These are phyloP conservation scores for Trichoderma orchidacearum DNA, from an alignment of 495 filamentous ascomycete species.

Conservation along the genomic window DNA sequence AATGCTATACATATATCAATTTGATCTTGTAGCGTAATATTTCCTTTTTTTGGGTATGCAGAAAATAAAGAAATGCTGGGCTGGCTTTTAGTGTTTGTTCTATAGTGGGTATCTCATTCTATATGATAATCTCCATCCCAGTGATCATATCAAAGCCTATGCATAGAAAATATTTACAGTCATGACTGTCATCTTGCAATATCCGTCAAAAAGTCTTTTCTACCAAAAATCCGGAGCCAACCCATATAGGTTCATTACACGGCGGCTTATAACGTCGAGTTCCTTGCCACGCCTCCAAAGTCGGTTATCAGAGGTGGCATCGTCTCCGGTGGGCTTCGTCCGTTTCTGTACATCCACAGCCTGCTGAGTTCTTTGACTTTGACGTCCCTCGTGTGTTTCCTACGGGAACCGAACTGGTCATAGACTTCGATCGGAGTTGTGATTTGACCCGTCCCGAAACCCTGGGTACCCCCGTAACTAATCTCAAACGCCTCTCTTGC, in stretches of 20 bases:
- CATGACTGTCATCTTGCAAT: no score
- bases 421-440: constrained; percentile 9
- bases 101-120: background rate
- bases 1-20: no score
- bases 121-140: no score
- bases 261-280: background rate
- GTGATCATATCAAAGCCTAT: background rate
- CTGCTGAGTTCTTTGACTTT: constrained; percentile 56
- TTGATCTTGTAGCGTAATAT: no score
- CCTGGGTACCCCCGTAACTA: constrained; percentile 11
- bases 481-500: constrained; percentile 24
- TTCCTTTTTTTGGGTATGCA: no score
- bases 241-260: background rate
- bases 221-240: background rate
- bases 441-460: constrained; percentile 7
- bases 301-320: constrained; percentile 8
- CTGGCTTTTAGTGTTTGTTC: no score
- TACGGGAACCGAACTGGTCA: background rate
- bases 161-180: background rate
- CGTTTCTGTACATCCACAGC: constrained; percentile 62
- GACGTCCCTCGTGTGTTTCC: constrained; percentile 7
- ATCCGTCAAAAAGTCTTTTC: no score
- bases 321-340: constrained; percentile 36
- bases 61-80: no score
- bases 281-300: background rate